Evolutionary conservation across 805 yeast species (phyloP), one percentile per base, ranked within the genome.

Genomic region (Yarrowia porcina): DNA sequence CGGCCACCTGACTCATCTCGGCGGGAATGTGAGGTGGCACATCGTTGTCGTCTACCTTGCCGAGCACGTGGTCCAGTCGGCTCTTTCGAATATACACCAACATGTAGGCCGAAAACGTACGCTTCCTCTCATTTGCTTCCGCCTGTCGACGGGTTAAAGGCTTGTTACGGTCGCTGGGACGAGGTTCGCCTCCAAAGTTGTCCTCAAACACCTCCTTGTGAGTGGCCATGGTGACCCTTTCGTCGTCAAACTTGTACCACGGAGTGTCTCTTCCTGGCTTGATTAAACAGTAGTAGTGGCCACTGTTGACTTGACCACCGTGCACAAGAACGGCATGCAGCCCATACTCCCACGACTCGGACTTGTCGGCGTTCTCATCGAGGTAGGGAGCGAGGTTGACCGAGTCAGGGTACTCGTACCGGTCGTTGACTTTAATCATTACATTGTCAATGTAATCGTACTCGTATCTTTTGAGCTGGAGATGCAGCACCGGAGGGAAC

Each of bases 61-160:
- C 84, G 64, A 94, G 78, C 15, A 93, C 79, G 12, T 79, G 80
- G 1, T 77, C 79, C 38, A 84, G 73, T 39, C 82, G 82, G 2
- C 82, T 76, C 70, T 89, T 84, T 62, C 96, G 81, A 66, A 92
- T 82, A 72, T 94, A 94, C 2, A 94, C 98, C 75, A 94, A 82
- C 99, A 94, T 94, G 71, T 94, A 94, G 1, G 99, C 99, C 42
- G 94, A n/a, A n/a, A n/a, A 89, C 0, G 98, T 92, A 38, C 90
- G 94, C 50, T n/a, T n/a, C n/a, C n/a, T n/a, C n/a, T n/a, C n/a
- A n/a, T n/a, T n/a, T n/a, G n/a, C n/a, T n/a, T n/a, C n/a, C n/a
- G n/a, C n/a, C n/a, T n/a, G n/a, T n/a, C n/a, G n/a, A n/a, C n/a
- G n/a, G n/a, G n/a, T n/a, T n/a, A n/a, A n/a, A n/a, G n/a, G n/a